A percentile compares a stretch with the other conserved stretches of the same genome.
Evolutionary conservation across 768 basidiomycete species (phyloP).

Genomic region (Inosperma sp.): DNA sequence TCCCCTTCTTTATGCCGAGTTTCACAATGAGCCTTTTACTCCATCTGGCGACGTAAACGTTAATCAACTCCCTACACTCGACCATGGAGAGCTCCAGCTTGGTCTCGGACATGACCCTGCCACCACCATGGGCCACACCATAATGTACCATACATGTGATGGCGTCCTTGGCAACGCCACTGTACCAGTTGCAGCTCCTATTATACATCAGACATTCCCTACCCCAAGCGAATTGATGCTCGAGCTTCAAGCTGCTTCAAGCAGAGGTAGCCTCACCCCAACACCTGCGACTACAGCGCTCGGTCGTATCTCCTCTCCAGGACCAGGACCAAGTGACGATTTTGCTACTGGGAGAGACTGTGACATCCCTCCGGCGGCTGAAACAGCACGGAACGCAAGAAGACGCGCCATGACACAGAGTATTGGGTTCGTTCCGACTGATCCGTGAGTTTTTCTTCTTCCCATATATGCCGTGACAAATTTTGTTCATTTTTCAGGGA

Average conservation of each 20-base stretch:
- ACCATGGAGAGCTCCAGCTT: no score
- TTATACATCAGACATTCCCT: no score
- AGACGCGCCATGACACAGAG: constrained; percentile 54
- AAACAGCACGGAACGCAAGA: constrained; percentile 53
- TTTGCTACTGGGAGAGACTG: background rate
- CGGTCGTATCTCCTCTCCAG: background rate
- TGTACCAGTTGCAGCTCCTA: no score
- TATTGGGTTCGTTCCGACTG: constrained; percentile 54
- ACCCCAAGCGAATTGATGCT: constrained; percentile 62
- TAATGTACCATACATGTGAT: no score
- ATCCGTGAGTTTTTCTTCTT: constrained; percentile 44
- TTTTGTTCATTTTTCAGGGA: constrained; percentile 42
- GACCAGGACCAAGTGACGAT: constrained; percentile 8
- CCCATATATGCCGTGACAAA: constrained; percentile 2
- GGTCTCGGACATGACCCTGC: no score
- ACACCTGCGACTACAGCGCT: background rate
- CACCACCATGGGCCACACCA: no score
- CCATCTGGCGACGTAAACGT: no score
- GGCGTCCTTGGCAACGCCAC: no score
- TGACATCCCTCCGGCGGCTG: constrained; percentile 20
- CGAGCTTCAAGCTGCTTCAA: constrained; percentile 36
- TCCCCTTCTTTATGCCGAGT: constrained; percentile 11
- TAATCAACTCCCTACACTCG: no score
- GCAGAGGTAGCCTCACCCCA: background rate
- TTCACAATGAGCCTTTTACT: no score